Evolutionary conservation across 257 asterid genomes (phyloP), one percentile per base, ranked within the genome.

Genomic region (Vinca minor): DNA sequence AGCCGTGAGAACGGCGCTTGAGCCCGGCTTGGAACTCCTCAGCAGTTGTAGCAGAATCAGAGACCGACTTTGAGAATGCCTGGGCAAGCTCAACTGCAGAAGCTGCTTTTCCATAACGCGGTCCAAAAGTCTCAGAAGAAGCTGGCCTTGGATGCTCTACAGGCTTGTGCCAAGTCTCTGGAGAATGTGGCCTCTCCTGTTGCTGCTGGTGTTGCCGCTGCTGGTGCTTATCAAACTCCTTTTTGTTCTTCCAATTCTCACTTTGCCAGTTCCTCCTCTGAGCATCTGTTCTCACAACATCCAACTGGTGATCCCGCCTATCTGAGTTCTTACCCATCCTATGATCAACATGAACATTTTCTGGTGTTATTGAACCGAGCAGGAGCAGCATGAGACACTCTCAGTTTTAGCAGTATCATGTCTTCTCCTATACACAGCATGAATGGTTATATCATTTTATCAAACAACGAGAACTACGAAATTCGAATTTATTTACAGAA

Each of bases 41-140:
- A 58, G 77, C 89, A 23, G 76, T 71, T 54, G 66, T 63, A 11
- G 81, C 48, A 42, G 89, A 82, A 75, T 84, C 87, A 11, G 93
- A 79, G 36, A 81, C 82, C 4, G 98, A 80, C 74, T 71, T 87
- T 2, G 96, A 92, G 70, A 89, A 92, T 65, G 91, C 92, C 71
- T 86, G 90, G 49, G 98, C 96, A 60, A 92, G 95, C 86, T 89
- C 98, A 21, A 92, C 81, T 12, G 98, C 96, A 12, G 98, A 85
- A 55, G 95, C 83, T 42, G 87, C 94, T 77, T 87, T 92, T 42
- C 95, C 92, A 52, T 71, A 75, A 15, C 88, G 89, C 34, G 59
- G 17, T 6, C 78, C 76, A 26, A 79, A 75, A 69, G 73, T 69
- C 68, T 79, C 85, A 1, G 80, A 69, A 18, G 83, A 63, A 10